Evolutionary conservation across 2,329 filamentous ascomycete species (phyloP), one percentile per base, ranked within the genome.

Genomic region (Pseudocercospora macadamiae): DNA sequence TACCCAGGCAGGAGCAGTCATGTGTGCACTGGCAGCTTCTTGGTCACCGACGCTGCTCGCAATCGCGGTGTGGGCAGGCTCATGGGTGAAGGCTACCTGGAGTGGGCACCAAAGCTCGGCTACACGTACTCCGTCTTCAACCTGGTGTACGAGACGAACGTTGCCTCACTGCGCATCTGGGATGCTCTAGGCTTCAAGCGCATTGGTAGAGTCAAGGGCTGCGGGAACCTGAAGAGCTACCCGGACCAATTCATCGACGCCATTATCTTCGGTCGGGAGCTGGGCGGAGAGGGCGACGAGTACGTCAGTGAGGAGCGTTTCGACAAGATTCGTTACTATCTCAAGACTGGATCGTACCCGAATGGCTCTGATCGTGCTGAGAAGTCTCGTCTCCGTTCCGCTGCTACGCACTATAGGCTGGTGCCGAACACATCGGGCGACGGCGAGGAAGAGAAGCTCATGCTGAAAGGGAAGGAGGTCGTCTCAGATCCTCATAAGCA

Each of bases 391-490:
- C 86, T 99, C 57, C 86, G 95, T 68, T 96, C 90, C 76, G 93
- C 93, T 48, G 93, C 93, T 37, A 96, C 92, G 18, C 93, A 97
- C 77, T 97, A 97, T 80, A 95, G 95, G 76, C 86, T 97, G 30
- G 75, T 84, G 9, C 78, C 79, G 5, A 66, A 61, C 44, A 78
- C 77, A 0, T 72, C 77, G 21, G 77, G 81, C 45, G 77, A 79
- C 3, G 78, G 61, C 49, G 73, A 75, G 26, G 83, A 84, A 63
- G 90, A 93, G 72, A 91, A 90, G 73, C 82, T 97, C 65, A 96
- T 97, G 91, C 85, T 97, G 70, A 97, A 97, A 77, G 93, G 93
- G 72, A 97, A 97, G 76, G 93, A 97, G 77, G 93, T 99, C 60
- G 90, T 99, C 62, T 89, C 90, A 23, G 93, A 97, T 74, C 91